Base-by-base conservation (phyloP, 148 eudicot species). In the Vaccinium darrowii region DNA sequence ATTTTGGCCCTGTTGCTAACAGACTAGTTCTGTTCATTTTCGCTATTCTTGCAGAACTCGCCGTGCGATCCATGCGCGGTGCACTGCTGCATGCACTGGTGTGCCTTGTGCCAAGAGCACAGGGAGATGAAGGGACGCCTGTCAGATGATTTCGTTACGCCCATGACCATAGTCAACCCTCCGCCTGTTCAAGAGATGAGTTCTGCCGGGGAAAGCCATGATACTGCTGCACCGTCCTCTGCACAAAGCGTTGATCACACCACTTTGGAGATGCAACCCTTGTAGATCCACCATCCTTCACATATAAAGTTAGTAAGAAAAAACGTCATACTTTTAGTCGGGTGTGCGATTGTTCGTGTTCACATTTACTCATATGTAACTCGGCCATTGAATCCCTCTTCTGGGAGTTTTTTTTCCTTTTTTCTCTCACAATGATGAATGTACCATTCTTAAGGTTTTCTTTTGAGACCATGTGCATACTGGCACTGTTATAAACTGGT, bases 31-130 rank as follows among this genome's bases (percentile, higher is more conserved):
- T 73, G 54, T 36, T 82, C 33, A 67, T 60, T 52, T 23, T 51
- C 52, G 51, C 23, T 57, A 0, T 67, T 57, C 57, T 19, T 89
- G 90, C 94, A 96, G 99, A 91, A 96, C 80, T 92, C 95, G 5
- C 99, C 99, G 18, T 96, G 98, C 71, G 98, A 94, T 65, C 97
- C 99, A 36, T 96, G 97, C 87, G 49, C 90, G 85, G 98, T 95
- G 88, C 98, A 96, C 84, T 95, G 98, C 91, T 96, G 98, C 90
- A 78, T 96, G 94, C 99, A 96, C 85, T 95, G 97, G 95, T 96
- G 99, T 86, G 99, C 99, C 18, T 80, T 96, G 81, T 96, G 99
- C 93, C 99, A 96, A 85, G 99, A 96, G 91, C 99, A 96, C 89
- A 84, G 99, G 88, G 99, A 96, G 90, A 92, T 96, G 99, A 94